A percentile compares a stretch with the other conserved stretches of the same genome.
Evolutionary conservation across 2,329 filamentous ascomycete genomes (phyloP).

Genomic region (Trichoderma breve): DNA sequence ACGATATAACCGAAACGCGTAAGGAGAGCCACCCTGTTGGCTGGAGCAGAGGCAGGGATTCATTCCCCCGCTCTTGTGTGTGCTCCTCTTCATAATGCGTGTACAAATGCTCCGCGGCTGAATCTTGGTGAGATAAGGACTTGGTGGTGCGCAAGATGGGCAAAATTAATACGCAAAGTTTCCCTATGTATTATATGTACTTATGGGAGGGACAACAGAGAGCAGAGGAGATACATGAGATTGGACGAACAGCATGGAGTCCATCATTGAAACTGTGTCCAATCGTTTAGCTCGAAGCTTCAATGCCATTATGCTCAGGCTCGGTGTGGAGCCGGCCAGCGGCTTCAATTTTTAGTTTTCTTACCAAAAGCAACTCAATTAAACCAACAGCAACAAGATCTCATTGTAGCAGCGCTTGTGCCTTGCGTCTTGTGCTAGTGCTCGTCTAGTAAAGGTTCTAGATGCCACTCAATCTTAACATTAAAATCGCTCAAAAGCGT

Average conservation of each 20-base stretch:
- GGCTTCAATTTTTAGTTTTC: background rate
- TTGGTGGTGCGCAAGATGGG: background rate
- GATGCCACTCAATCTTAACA: background rate
- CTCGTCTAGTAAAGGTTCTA: background rate
- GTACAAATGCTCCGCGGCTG: background rate
- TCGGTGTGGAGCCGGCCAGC: background rate
- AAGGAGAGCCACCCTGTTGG: background rate
- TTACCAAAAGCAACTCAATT: background rate
- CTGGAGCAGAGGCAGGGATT: background rate
- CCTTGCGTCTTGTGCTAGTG: background rate
- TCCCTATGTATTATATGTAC: background rate
- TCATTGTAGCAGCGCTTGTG: background rate
- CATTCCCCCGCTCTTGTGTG: background rate
- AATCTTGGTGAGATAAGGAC: background rate
- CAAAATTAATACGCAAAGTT: background rate
- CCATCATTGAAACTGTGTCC: background rate
- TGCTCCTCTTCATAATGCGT: background rate
- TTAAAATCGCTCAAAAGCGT: background rate
- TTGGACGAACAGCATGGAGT: background rate
- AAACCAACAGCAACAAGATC: background rate
- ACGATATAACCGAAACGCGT: conserved; percentile 10
- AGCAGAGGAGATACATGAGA: background rate
- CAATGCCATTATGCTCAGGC: background rate
- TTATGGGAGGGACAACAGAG: background rate
- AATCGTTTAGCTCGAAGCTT: background rate